phyloP scores from a whole-genome alignment of 331 rosid species.

The Arachis monticola region DNA sequence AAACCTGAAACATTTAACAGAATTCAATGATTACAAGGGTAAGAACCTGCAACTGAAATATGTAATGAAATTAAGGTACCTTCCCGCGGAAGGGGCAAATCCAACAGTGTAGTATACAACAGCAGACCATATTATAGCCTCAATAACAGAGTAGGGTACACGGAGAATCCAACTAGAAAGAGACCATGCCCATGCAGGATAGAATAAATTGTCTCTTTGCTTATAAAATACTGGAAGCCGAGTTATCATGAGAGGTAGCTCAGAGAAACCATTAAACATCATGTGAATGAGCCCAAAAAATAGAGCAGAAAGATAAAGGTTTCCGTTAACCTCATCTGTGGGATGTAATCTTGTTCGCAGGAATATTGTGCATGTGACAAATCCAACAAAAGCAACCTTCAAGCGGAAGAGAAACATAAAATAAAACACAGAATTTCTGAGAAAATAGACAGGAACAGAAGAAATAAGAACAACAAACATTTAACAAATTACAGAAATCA shows the following conservation, averaged over 20 bases:
- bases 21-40: constrained; percentile 23
- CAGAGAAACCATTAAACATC: constrained; percentile 94
- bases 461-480: neutral
- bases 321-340: constrained; percentile 60
- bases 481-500: neutral
- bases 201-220: constrained; percentile 84
- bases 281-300: constrained; percentile 84
- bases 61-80: constrained; percentile 48
- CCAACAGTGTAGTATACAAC: constrained; percentile 83
- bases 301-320: constrained; percentile 73
- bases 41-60: neutral
- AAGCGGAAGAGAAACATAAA: constrained; percentile 21
- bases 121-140: constrained; percentile 75
- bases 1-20: constrained; percentile 62
- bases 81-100: constrained; percentile 72
- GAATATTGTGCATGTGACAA: constrained; percentile 61
- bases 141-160: constrained; percentile 74
- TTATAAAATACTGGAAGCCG: constrained; percentile 89
- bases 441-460: neutral
- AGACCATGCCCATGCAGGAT: constrained; percentile 92
- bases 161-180: constrained; percentile 73
- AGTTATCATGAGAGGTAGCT: constrained; percentile 74
- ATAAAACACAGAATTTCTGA: constrained; percentile 1
- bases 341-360: constrained; percentile 66
- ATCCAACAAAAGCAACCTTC: constrained; percentile 87